Percentiles rank a stretch among this genome's conserved stretches.
Evolutionary conservation across 306 rosid genomes (phyloP).

Genomic region (Castanea sativa): DNA sequence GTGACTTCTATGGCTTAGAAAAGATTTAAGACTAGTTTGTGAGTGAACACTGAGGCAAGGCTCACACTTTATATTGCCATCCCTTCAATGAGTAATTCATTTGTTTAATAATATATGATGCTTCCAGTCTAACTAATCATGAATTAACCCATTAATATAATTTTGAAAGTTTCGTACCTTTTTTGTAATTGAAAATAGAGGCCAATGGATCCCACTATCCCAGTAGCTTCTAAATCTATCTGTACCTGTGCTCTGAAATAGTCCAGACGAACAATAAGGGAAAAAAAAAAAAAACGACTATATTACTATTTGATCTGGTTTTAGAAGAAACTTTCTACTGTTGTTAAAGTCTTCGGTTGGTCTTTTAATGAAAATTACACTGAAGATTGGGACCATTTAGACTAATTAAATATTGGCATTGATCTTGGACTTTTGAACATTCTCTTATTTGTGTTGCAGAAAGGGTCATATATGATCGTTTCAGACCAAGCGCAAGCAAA

Average conservation of each 20-base stretch:
- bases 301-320: neutral
- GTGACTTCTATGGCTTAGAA: neutral
- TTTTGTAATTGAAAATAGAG: neutral
- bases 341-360: neutral
- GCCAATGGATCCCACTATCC: neutral
- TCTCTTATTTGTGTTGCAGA: neutral
- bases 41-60: neutral
- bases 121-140: conserved; percentile 1
- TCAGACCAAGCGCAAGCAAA: neutral
- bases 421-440: neutral
- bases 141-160: neutral
- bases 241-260: neutral
- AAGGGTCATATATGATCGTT: neutral
- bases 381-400: neutral
- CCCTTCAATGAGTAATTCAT: neutral
- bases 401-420: neutral
- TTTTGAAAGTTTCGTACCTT: neutral
- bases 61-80: conserved; percentile 20
- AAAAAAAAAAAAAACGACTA: too few relatives aligned
- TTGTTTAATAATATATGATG: conserved; percentile 5
- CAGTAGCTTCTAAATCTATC: neutral
- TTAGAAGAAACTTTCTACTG: neutral
- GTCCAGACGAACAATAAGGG: neutral
- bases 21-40: neutral
- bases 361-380: neutral